A percentile compares a stretch with the other conserved stretches of the same genome.
Conservation (phyloP, 208 protist genomes). For the Trypanosoma melophagium region DNA sequence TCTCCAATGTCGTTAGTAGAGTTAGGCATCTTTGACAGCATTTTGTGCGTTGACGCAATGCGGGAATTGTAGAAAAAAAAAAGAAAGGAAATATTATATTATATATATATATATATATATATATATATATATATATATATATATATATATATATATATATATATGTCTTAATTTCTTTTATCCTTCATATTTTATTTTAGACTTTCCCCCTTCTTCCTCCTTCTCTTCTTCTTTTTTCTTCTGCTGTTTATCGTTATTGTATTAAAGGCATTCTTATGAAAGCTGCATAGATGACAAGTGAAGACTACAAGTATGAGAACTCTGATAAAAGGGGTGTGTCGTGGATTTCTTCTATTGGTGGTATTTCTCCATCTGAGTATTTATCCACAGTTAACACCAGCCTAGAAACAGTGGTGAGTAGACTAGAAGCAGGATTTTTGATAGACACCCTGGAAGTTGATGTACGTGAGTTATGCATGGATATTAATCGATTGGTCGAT, state of each 20-base stretch:
- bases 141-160: not conserved
- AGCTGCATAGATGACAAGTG: slow-evolving; percentile 1
- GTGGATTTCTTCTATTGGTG: slow-evolving; percentile 27
- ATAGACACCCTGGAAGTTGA: slow-evolving; percentile 17
- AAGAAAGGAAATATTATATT: slow-evolving; percentile 5
- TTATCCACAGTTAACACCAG: slow-evolving; percentile 28
- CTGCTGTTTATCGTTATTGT: slow-evolving; percentile 3
- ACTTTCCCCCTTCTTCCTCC: not conserved
- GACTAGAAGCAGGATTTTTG: slow-evolving; percentile 16
- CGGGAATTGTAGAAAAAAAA: slow-evolving; percentile 15
- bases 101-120: slow-evolving; percentile 1
- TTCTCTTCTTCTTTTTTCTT: slow-evolving; percentile 4
- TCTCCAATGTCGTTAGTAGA: not conserved
- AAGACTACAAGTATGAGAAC: slow-evolving; percentile 14
- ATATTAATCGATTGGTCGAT: slow-evolving; percentile 31
- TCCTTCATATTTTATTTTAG: slow-evolving; percentile 27
- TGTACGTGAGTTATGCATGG: slow-evolving; percentile 27
- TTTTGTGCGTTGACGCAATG: too few relatives aligned
- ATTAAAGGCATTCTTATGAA: too few relatives aligned
- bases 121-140: slow-evolving; percentile 10
- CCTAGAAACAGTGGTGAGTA: slow-evolving; percentile 13
- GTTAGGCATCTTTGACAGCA: too few relatives aligned
- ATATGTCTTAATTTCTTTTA: slow-evolving; percentile 10
- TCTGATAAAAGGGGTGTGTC: slow-evolving; percentile 11
- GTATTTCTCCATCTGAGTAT: slow-evolving; percentile 21